A percentile compares a stretch with the other conserved stretches of the same genome.
Conservation (phyloP, 495 filamentous ascomycete genomes). For the Penicillium subrubescens region DNA sequence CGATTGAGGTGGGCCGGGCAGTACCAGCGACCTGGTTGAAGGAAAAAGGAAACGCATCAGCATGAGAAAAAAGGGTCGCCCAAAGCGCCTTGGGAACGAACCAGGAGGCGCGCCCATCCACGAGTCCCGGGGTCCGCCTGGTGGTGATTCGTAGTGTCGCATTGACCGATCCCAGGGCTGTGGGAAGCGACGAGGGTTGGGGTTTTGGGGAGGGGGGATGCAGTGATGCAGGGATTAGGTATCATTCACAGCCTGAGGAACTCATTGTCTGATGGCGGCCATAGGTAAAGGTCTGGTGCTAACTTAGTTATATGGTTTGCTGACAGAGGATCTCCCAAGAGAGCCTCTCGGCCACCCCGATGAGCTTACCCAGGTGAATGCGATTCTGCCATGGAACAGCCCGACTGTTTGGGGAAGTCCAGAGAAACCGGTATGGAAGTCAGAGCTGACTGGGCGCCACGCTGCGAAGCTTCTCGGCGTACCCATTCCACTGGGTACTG, state of each 20-base stretch:
- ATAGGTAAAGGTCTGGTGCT: no score
- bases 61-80: not conserved
- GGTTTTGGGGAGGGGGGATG: not conserved
- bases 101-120: conserved; percentile 1
- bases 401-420: not conserved
- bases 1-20: not conserved
- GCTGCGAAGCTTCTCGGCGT: conserved; percentile 6
- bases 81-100: not conserved
- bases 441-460: conserved; percentile 7
- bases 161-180: conserved; percentile 13
- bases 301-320: no score
- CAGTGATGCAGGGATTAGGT: not conserved
- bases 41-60: not conserved
- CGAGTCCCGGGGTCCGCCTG: not conserved
- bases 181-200: conserved; percentile 14
- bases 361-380: not conserved
- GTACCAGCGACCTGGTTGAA: conserved; percentile 8
- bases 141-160: conserved; percentile 10
- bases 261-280: not conserved
- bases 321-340: no score
- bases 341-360: not conserved
- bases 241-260: not conserved
- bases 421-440: not conserved
- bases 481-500: conserved; percentile 2
- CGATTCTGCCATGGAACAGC: not conserved